These are phyloP conservation scores for Penicillium dipodomyicola DNA, from an alignment of 495 filamentous ascomycete genomes.

Conservation along the genomic window DNA sequence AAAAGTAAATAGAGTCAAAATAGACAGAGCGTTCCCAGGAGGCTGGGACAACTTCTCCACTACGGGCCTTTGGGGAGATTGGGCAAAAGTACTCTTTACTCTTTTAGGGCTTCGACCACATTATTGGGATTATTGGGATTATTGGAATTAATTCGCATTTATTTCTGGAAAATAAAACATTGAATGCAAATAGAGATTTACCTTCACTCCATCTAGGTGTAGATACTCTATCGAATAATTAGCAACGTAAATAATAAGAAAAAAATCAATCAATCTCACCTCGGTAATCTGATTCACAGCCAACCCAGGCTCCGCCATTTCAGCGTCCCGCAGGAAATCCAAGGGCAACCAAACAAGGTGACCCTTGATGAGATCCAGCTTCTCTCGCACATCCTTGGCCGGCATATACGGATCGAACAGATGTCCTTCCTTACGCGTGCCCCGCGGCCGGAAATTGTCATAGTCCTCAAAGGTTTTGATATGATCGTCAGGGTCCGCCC, in stretches of 20 bases:
- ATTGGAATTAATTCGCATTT: not conserved
- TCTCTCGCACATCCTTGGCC: conserved; percentile 63
- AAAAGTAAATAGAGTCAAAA: not conserved
- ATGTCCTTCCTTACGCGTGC: conserved; percentile 74
- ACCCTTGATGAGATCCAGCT: conserved; percentile 76
- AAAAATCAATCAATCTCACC: conserved; percentile 29
- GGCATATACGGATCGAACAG: conserved; percentile 76
- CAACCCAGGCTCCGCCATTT: conserved; percentile 88
- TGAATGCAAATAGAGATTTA: not conserved
- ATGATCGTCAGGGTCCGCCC: conserved; percentile 86
- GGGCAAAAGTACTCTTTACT: conserved; percentile 8
- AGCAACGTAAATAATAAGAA: not conserved
- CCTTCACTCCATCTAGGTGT: conserved; percentile 29
- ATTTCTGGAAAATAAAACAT: not conserved
- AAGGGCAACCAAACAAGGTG: conserved; percentile 96
- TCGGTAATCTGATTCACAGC: conserved; percentile 71
- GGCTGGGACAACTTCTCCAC: conserved; percentile 27
- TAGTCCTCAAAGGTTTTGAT: conserved; percentile 90
- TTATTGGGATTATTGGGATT: not conserved
- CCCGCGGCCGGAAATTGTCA: conserved; percentile 66
- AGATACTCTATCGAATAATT: conserved; percentile 38
- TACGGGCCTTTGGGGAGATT: not conserved
- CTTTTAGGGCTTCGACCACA: no score
- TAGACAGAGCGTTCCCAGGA: conserved; percentile 15
- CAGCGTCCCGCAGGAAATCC: conserved; percentile 76